Evolutionary conservation across 2,329 filamentous ascomycete genomes (phyloP), one percentile per base, ranked within the genome.

Genomic region (Epichloe gansuensis): DNA sequence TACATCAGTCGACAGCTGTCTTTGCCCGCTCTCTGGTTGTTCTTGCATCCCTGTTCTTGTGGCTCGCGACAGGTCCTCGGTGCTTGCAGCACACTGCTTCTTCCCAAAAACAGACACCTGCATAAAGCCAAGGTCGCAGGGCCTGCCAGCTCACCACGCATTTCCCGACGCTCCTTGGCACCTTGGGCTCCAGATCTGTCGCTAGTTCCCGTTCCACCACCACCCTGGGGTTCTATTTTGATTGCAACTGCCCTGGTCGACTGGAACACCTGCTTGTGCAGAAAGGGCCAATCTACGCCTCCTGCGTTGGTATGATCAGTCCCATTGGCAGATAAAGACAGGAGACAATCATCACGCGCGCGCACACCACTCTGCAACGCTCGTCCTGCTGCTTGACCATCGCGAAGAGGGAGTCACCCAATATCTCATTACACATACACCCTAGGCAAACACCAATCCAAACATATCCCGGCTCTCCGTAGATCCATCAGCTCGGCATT

Each of bases 71-170:
- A 49, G 38, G 44, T 47, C 44, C 39, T 53, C n/a, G n/a, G 36
- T 35, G 23, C 51, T 42, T 45, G 44, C 47, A 45, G 43, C 51
- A 48, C 34, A 41, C 43, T 35, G 31, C 44, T 39, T 46, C 35
- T 39, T 46, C 35, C 53, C 51, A 44, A 53, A 53, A 49, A 39
- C 51, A 53, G 53, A 48, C 51, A 51, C 40, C 45, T 51, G 53
- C 53, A 53, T 55, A 47, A 31, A 39, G 44, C 44, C 47, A 51
- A 31, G 23, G 51, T 25, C 39, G 43, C 53, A 48, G 43, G 43
- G 43, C 17, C 50, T 51, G 56, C 56, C 54, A 56, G 52, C 53
- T 51, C 52, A 51, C 47, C 51, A 47, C 51, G 38, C 53, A 46
- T 25, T 48, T 35, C 41, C 39, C 49, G 35, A 42, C 31, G 50